Conservation (phyloP, 2,329 filamentous ascomycete genomes). For the Cadophora malorum region DNA sequence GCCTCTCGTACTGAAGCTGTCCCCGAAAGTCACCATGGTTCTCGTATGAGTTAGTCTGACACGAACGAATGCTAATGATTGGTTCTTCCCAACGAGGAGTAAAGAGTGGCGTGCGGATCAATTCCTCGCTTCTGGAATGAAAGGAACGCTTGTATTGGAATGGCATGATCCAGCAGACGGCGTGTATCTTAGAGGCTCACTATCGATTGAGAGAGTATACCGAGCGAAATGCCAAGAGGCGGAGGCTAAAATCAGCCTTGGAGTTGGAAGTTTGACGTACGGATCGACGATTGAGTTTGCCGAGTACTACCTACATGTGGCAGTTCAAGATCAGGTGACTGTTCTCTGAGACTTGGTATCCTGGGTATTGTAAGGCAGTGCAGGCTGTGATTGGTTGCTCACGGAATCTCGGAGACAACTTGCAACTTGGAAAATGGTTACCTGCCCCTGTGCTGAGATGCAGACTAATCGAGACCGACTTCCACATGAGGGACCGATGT, state of each 20-base stretch:
- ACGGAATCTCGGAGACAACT: neutral
- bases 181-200: neutral
- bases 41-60: neutral
- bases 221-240: neutral
- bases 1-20: neutral
- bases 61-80: neutral
- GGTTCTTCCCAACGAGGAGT: neutral
- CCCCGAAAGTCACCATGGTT: neutral
- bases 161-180: neutral
- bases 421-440: neutral
- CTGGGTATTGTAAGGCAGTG: neutral
- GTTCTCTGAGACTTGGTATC: neutral
- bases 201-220: slow-evolving; percentile 2
- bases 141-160: neutral
- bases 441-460: neutral
- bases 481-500: neutral
- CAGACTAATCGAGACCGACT: neutral
- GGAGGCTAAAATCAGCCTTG: slow-evolving; percentile 16
- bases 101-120: slow-evolving; percentile 2
- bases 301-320: neutral
- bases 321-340: neutral
- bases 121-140: neutral
- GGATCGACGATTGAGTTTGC: neutral
- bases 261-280: neutral
- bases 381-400: neutral